Conservation (phyloP, 495 filamentous ascomycete genomes). For the Friedmanniomyces endolithicus region DNA sequence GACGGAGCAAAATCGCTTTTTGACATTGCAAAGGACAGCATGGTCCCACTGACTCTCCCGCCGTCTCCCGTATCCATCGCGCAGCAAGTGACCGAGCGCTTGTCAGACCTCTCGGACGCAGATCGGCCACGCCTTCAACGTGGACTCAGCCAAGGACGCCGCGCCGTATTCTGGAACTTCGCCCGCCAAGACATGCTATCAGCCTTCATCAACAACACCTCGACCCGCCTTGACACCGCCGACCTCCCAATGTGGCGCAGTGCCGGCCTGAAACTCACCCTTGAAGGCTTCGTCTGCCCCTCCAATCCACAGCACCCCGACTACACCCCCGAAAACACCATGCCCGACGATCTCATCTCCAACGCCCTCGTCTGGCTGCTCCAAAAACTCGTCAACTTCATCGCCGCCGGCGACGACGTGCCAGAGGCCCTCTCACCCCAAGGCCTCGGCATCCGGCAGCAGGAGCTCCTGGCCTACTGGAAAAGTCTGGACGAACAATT, state of each 20-base stretch:
- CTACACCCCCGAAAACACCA: slow-evolving; percentile 37
- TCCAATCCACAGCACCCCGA: slow-evolving; percentile 38
- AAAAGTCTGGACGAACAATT: slow-evolving; percentile 42
- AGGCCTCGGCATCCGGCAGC: slow-evolving; percentile 41
- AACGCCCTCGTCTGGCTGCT: slow-evolving; percentile 53
- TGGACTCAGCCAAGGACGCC: slow-evolving; percentile 41
- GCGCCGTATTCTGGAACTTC: slow-evolving; percentile 55
- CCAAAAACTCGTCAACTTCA: slow-evolving; percentile 50
- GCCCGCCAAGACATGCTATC: slow-evolving; percentile 53
- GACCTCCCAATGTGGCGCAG: slow-evolving; percentile 49
- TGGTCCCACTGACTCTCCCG: slow-evolving; percentile 43
- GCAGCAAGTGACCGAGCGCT: not conserved
- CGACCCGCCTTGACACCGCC: slow-evolving; percentile 49
- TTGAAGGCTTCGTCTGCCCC: slow-evolving; percentile 40
- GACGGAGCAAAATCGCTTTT: slow-evolving; percentile 51
- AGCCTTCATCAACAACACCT: slow-evolving; percentile 48
- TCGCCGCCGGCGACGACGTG: slow-evolving; percentile 41
- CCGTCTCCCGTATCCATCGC: slow-evolving; percentile 19
- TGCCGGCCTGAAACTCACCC: slow-evolving; percentile 47
- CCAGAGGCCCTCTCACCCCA: slow-evolving; percentile 27
- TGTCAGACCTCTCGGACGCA: slow-evolving; percentile 21
- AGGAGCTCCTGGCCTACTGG: slow-evolving; percentile 45
- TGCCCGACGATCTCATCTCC: slow-evolving; percentile 50
- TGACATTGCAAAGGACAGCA: slow-evolving; percentile 51
- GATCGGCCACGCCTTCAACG: slow-evolving; percentile 1